phyloP scores from a whole-genome alignment of 2,329 filamentous ascomycete genomes.

The Neopestalotiopsis sp. region DNA sequence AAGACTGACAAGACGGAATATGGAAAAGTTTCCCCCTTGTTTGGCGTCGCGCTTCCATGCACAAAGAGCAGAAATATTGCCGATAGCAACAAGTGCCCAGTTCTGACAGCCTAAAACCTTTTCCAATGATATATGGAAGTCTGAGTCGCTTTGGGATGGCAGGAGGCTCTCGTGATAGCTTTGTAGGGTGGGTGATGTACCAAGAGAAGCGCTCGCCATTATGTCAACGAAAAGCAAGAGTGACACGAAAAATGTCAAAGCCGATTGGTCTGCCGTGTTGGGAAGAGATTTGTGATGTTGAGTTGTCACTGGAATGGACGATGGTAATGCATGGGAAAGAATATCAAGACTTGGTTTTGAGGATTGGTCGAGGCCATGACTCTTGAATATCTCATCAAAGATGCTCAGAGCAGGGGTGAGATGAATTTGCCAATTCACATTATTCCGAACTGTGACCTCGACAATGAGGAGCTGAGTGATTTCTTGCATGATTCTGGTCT shows the following conservation, averaged over 20 bases:
- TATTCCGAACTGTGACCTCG: background rate
- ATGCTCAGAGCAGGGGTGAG: background rate
- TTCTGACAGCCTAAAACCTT: background rate
- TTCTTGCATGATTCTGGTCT: background rate
- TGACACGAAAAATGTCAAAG: constrained; percentile 4
- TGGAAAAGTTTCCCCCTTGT: background rate
- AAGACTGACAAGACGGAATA: background rate
- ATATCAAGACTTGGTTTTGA: background rate
- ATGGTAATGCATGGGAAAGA: background rate
- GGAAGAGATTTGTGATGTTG: constrained; percentile 1
- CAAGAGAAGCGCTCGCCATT: background rate
- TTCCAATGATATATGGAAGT: background rate
- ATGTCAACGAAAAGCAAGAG: constrained; percentile 2
- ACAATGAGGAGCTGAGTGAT: background rate
- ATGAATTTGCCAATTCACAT: background rate
- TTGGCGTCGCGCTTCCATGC: constrained; percentile 9
- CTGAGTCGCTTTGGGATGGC: background rate
- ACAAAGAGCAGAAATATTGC: constrained; percentile 3
- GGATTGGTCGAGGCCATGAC: background rate
- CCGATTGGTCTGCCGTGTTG: background rate
- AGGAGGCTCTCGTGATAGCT: background rate
- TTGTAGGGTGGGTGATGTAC: constrained; percentile 1
- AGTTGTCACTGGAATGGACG: background rate
- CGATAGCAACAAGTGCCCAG: constrained; percentile 1
- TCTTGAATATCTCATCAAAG: constrained; percentile 4